Percentiles rank a stretch among this genome's conserved stretches.
These are phyloP conservation scores for Metschnikowia hibisci DNA, from an alignment of 805 yeast genomes.

Conservation along the genomic window DNA sequence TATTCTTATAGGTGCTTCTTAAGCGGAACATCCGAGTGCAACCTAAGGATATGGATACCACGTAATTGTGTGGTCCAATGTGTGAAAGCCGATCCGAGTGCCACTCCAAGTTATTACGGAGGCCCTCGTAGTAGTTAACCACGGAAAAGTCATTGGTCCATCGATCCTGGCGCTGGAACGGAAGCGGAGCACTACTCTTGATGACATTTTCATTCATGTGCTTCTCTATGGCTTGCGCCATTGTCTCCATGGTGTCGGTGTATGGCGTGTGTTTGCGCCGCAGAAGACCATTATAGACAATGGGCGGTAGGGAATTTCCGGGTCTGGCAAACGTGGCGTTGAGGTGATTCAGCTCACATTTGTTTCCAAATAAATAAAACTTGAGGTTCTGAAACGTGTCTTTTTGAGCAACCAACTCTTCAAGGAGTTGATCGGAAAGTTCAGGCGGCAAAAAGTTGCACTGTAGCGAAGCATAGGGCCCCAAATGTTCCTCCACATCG, in stretches of 20 bases:
- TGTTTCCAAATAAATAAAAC: constrained; percentile 61
- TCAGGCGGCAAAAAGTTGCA: constrained; percentile 49
- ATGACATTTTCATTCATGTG: constrained; percentile 34
- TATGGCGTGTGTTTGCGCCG: constrained; percentile 27
- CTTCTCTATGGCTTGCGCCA: constrained; percentile 37
- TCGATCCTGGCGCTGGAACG: constrained; percentile 32
- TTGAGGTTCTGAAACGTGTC: constrained; percentile 37
- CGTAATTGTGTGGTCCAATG: constrained; percentile 66
- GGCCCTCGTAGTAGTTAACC: constrained; percentile 51
- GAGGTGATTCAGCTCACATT: constrained; percentile 56
- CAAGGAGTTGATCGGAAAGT: constrained; percentile 44
- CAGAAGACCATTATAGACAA: constrained; percentile 43
- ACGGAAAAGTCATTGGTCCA: constrained; percentile 58
- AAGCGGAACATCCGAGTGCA: constrained; percentile 65
- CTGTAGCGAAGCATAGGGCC: constrained; percentile 49
- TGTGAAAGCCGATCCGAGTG: constrained; percentile 73
- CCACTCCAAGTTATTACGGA: constrained; percentile 57
- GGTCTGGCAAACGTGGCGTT: constrained; percentile 25
- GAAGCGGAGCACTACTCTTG: constrained; percentile 26
- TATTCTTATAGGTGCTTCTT: constrained; percentile 38
- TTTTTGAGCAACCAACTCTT: constrained; percentile 39
- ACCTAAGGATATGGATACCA: constrained; percentile 68
- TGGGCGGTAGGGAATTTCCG: constrained; percentile 14
- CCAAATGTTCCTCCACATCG: constrained; percentile 44
- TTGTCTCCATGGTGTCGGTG: constrained; percentile 37